Conservation (phyloP, 352 stramenopile species). For the Globisporangium emineosum region DNA sequence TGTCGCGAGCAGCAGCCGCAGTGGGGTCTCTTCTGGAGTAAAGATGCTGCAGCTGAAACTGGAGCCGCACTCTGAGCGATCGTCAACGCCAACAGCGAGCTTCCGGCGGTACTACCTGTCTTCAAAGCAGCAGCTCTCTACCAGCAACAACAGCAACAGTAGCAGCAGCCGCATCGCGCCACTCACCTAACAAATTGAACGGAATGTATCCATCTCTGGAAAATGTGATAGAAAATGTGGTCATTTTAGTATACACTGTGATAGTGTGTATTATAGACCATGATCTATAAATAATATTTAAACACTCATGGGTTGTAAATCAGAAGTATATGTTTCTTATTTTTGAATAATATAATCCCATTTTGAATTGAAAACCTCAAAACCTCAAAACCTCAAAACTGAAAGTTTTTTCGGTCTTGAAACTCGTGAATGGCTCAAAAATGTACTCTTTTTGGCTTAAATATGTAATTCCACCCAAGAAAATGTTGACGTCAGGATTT, state of each 20-base stretch:
- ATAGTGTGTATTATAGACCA: too few relatives aligned
- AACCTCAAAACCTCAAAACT: too few relatives aligned
- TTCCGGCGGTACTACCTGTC: conserved; percentile 44
- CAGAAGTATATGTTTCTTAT: too few relatives aligned
- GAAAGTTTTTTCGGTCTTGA: too few relatives aligned
- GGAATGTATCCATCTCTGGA: background rate
- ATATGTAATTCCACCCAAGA: too few relatives aligned
- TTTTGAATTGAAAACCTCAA: conserved; percentile 24
- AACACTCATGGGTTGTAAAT: too few relatives aligned
- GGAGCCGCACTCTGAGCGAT: conserved; percentile 14
- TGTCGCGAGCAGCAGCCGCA: background rate
- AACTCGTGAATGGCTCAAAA: too few relatives aligned
- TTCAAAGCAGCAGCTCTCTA: conserved; percentile 12
- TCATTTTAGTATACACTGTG: too few relatives aligned
- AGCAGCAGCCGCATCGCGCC: background rate
- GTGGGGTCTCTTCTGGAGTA: background rate
- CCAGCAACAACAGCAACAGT: conserved; percentile 15
- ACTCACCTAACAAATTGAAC: background rate
- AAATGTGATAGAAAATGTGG: too few relatives aligned
- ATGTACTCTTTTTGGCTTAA: too few relatives aligned
- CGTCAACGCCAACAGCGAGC: conserved; percentile 18
- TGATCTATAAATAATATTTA: too few relatives aligned
- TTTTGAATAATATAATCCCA: too few relatives aligned
- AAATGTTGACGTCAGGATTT: conserved; percentile 4
- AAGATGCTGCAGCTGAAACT: conserved; percentile 16